Conservation (phyloP, 148 eudicot genomes). For the Mesembryanthemum crystallinum region DNA sequence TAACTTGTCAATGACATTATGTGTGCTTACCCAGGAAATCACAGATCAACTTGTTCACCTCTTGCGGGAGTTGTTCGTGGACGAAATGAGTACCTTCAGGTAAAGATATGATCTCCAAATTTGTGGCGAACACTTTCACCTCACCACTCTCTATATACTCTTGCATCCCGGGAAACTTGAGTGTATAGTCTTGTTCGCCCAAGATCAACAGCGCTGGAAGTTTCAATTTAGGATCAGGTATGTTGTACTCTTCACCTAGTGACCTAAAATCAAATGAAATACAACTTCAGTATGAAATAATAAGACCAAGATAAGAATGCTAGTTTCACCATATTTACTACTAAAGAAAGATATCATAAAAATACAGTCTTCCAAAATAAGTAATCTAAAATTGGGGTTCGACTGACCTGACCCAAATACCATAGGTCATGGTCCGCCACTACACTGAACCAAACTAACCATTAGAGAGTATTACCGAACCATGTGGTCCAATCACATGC, state of each 20-base stretch:
- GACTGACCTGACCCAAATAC: no score
- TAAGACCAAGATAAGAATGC: background rate
- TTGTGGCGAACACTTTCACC: conserved; percentile 30
- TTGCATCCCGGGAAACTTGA: conserved; percentile 42
- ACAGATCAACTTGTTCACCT: conserved; percentile 35
- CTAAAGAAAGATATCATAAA: background rate
- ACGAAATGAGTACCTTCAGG: conserved; percentile 57
- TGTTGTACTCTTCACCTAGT: conserved; percentile 16
- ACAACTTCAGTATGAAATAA: background rate
- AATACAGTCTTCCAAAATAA: no score
- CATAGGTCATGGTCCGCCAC: no score
- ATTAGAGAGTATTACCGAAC: no score
- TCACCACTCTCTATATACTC: conserved; percentile 32
- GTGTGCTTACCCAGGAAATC: conserved; percentile 28
- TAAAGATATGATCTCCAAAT: conserved; percentile 27
- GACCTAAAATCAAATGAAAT: conserved; percentile 15
- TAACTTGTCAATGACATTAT: background rate
- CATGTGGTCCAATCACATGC: no score
- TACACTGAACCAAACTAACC: no score
- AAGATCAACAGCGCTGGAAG: conserved; percentile 23
- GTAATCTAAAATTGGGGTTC: no score
- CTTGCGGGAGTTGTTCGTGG: conserved; percentile 48
- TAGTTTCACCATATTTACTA: background rate
- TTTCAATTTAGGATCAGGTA: conserved; percentile 26
- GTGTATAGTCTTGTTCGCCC: conserved; percentile 31